Conservation (phyloP, 1,284 basidiomycete genomes). For the Stygiomarasmius scandens region DNA sequence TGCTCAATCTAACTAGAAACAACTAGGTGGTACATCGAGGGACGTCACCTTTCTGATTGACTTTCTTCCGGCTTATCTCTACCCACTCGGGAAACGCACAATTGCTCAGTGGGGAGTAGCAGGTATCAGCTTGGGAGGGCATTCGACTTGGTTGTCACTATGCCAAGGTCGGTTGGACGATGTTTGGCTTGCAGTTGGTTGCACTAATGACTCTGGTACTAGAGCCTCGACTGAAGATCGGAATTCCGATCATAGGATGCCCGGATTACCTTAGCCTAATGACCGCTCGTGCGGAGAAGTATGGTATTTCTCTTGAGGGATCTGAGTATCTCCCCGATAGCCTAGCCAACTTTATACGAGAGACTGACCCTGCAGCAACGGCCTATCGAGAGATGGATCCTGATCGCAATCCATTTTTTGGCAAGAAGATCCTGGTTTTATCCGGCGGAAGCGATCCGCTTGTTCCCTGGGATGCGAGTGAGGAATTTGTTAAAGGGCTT, state of each 20-base stretch:
- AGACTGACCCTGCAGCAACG: slow-evolving; percentile 45
- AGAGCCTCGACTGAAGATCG: slow-evolving; percentile 74
- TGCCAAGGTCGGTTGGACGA: slow-evolving; percentile 47
- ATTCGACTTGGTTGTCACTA: slow-evolving; percentile 75
- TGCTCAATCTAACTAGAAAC: not conserved
- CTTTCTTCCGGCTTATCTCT: slow-evolving; percentile 78
- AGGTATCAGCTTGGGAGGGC: slow-evolving; percentile 80
- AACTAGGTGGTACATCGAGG: slow-evolving; percentile 66
- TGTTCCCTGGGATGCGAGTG: slow-evolving; percentile 64
- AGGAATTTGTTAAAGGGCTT: slow-evolving; percentile 55
- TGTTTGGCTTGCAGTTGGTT: not conserved
- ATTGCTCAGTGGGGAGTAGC: slow-evolving; percentile 72
- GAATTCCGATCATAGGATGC: slow-evolving; percentile 80
- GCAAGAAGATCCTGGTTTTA: slow-evolving; percentile 71
- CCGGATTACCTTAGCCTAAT: slow-evolving; percentile 74
- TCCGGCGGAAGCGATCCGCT: slow-evolving; percentile 61
- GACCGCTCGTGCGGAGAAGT: slow-evolving; percentile 54
- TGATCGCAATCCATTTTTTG: slow-evolving; percentile 58
- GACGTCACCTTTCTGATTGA: slow-evolving; percentile 85
- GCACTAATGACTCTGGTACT: not conserved
- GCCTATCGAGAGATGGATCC: slow-evolving; percentile 37
- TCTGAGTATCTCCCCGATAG: slow-evolving; percentile 63
- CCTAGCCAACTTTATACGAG: slow-evolving; percentile 49
- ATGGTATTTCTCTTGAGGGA: slow-evolving; percentile 41
- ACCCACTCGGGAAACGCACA: slow-evolving; percentile 65